These are phyloP conservation scores for Verticillium dahliae DNA, from an alignment of 2,329 filamentous ascomycete genomes.

Conservation along the genomic window DNA sequence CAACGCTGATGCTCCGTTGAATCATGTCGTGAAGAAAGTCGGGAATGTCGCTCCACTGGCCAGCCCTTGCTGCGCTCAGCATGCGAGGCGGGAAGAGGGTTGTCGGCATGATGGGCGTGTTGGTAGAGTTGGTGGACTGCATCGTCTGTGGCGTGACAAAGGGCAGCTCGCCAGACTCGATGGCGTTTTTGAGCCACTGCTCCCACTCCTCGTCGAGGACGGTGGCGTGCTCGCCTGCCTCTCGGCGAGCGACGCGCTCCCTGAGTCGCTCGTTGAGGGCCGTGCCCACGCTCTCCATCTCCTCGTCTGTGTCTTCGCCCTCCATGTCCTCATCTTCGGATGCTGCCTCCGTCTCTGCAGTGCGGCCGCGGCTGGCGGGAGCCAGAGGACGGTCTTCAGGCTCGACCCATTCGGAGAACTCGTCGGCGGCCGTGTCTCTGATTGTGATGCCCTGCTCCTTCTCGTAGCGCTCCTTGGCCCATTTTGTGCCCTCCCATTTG, in stretches of 20 bases:
- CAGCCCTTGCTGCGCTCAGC: conserved; percentile 47
- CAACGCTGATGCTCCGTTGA: conserved; percentile 35
- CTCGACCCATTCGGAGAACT: conserved; percentile 56
- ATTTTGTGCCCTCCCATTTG: conserved; percentile 77
- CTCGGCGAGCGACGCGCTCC: conserved; percentile 55
- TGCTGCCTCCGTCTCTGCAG: conserved; percentile 5
- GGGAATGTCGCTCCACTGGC: conserved; percentile 52
- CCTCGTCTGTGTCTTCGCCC: conserved; percentile 30
- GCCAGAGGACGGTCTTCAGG: conserved; percentile 20
- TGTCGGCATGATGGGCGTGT: conserved; percentile 18
- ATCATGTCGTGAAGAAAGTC: conserved; percentile 48
- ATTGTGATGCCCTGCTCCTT: conserved; percentile 66
- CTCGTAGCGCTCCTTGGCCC: conserved; percentile 77
- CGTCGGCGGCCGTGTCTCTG: conserved; percentile 64
- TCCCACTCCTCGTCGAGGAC: conserved; percentile 68
- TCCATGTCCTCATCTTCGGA: conserved; percentile 22
- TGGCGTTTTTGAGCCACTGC: conserved; percentile 65
- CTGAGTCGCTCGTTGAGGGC: conserved; percentile 59
- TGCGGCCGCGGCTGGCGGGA: conserved; percentile 2
- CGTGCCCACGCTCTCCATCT: conserved; percentile 53
- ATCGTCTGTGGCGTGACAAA: conserved; percentile 37
- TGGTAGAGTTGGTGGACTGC: conserved; percentile 25
- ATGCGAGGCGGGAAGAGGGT: conserved; percentile 43
- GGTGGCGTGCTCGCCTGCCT: conserved; percentile 50
- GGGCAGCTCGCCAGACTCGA: conserved; percentile 54